phyloP scores from a whole-genome alignment of 345 rosid species.

The Limnanthes douglasii region DNA sequence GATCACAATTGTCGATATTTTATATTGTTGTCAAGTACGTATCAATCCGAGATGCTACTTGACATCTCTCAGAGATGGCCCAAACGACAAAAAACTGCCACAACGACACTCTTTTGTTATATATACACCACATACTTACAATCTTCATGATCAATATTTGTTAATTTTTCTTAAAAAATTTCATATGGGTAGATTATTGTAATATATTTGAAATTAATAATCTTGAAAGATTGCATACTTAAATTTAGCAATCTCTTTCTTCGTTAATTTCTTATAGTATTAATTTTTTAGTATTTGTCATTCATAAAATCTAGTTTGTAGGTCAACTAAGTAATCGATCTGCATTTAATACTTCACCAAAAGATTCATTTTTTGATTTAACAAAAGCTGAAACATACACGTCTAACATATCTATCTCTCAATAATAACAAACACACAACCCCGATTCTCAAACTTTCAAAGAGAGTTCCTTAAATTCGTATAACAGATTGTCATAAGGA shows the following conservation, averaged over 20 bases:
- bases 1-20: too few species aligned
- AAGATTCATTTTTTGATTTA: slow-evolving; percentile 32
- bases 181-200: slow-evolving; percentile 43
- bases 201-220: slow-evolving; percentile 49
- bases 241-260: slow-evolving; percentile 25
- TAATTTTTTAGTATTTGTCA: slow-evolving; percentile 26
- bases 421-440: background rate
- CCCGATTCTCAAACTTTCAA: too few species aligned
- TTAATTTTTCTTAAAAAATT: slow-evolving; percentile 38
- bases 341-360: slow-evolving; percentile 58
- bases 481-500: too few species aligned
- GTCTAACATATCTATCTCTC: background rate
- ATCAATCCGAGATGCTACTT: too few species aligned
- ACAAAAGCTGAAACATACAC: slow-evolving; percentile 13
- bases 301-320: slow-evolving; percentile 26
- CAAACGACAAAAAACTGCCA: too few species aligned
- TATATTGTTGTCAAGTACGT: too few species aligned
- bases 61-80: too few species aligned
- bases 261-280: slow-evolving; percentile 25
- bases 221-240: slow-evolving; percentile 24
- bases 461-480: too few species aligned
- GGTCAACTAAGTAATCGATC: slow-evolving; percentile 51
- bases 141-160: slow-evolving; percentile 21
- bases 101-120: slow-evolving; percentile 18
- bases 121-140: slow-evolving; percentile 28